Base-by-base conservation (phyloP, 768 basidiomycete species). In the Dioszegia crocea region DNA sequence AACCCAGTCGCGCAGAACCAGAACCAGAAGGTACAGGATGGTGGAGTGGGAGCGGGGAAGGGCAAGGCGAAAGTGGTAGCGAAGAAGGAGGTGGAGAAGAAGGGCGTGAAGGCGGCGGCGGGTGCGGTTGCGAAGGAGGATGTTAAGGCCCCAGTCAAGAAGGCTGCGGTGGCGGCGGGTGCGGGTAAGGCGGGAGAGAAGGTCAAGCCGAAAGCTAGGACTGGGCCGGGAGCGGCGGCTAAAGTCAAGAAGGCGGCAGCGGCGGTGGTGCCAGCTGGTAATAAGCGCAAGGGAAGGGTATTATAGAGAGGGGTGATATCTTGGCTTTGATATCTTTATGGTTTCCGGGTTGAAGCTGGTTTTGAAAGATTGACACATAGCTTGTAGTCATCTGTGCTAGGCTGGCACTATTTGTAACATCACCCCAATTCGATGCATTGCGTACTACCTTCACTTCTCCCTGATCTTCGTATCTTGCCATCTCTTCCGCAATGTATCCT, bases 201-300 rank as follows among this genome's bases (percentile, higher is more conserved):
- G 33, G 33, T 33, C 33, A 33, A 33, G 33, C 16, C 24, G 24
- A 48, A 48, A 16, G 27, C 24, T 24, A 4, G 26, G 23, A 36
- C 21, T 4, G 10, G 46, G 16, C 33, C 36, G n/a, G 19, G 33
- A 19, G 50, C 24, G 26, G 23, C 26, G 47, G 29, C 47, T 6
- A 38, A 40, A 36, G 29, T n/a, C 11, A 30, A 27, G 9, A 52
- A 39, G 50, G 50, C 21, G 21, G 33, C 21, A 5, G 4, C 44
- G 31, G 16, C 6, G 29, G 14, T n/a, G 38, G 23, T 4, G 39
- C 14, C 26, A n/a, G n/a, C n/a, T n/a, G n/a, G n/a, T n/a, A n/a
- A n/a, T n/a, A 54, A 19, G 39, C 52, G 38, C 5, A 54, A 50
- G 30, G 49, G 49, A 17, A 33, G 31, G 33, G 49, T 50, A 36